These are phyloP conservation scores for Paxillus ammoniavirescens DNA, from an alignment of 768 basidiomycete species.

Conservation along the genomic window DNA sequence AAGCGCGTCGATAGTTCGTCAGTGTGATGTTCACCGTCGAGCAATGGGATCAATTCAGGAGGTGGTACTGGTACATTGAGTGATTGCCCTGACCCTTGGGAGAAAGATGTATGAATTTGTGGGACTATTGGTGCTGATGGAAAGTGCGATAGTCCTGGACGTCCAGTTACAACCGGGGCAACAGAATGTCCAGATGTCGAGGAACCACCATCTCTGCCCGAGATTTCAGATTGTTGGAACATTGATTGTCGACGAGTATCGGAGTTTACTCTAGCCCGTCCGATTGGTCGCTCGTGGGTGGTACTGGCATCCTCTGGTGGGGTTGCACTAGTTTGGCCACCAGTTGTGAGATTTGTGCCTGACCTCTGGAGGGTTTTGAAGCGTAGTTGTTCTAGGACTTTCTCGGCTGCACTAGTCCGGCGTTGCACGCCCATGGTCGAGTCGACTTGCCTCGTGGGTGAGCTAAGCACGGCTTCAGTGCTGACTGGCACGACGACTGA, in stretches of 20 bases:
- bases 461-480: conserved; percentile 20
- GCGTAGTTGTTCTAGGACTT: conserved; percentile 63
- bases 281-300: conserved; percentile 17
- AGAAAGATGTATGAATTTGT: conserved; percentile 26
- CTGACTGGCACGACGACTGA: conserved; percentile 16
- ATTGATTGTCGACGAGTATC: conserved; percentile 26
- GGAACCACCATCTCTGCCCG: conserved; percentile 20
- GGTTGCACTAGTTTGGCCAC: conserved; percentile 14
- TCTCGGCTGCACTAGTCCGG: conserved; percentile 65
- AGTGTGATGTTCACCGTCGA: conserved; percentile 90
- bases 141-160: conserved; percentile 54
- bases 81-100: conserved; percentile 25
- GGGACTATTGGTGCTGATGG: conserved; percentile 53
- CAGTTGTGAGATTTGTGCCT: conserved; percentile 18
- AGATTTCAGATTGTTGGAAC: conserved; percentile 23
- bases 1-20: conserved; percentile 87
- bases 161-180: conserved; percentile 32
- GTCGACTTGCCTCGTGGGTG: conserved; percentile 36
- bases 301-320: conserved; percentile 17
- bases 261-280: conserved; percentile 28
- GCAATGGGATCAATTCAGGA: conserved; percentile 50
- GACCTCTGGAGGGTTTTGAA: conserved; percentile 53
- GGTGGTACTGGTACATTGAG: conserved; percentile 37
- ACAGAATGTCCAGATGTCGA: conserved; percentile 23
- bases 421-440: conserved; percentile 34